Base-by-base conservation (phyloP, 768 basidiomycete species). In the Gautieria morchelliformis region DNA sequence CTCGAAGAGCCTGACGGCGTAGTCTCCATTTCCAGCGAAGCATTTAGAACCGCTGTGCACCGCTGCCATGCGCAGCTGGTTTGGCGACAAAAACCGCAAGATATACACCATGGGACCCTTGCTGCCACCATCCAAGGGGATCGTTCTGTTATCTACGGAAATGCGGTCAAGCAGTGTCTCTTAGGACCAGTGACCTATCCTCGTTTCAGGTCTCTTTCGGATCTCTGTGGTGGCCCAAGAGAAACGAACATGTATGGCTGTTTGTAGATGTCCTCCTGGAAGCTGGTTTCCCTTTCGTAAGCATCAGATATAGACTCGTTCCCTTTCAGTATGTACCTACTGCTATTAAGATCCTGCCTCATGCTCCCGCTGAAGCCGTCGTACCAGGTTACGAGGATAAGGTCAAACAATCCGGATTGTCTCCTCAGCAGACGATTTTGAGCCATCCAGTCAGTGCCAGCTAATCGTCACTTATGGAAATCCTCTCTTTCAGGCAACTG, bases 361-460 rank as follows among this genome's bases (percentile, higher is more conserved):
- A 62, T 41, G 63, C 61, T 17, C 58, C 62, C 1, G 60, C 59
- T 0, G 9, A 59, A 1, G 60, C 60, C 0, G 8, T 20, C 12
- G 39, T 68, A 11, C 63, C 63, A 11, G 56, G 62, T 8, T 24
- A 64, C 22, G 54, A 37, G 17, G 32, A 58, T 44, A 62, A 60
- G 39, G 51, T 65, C 8, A 37, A 56, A 32, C 39, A 42, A 14
- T 63, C 60, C 14, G 62, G 63, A 1, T 68, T 65, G 67, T 53
- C 63, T 4, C 67, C 67, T 3, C 67, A 68, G 40, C 65, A 68
- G 51, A 40, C 58, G 8, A 59, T 66, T 24, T 61, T 68, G 5
- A 32, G 52, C n/a, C 65, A 68, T 45, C 63, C 61, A 2, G 67
- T 66, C 49, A 46, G 64, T 57, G 35, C 14, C 14, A 4, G 11